These are phyloP conservation scores for Xerocomus potaroensis DNA, from an alignment of 768 basidiomycete genomes.

Conservation along the genomic window DNA sequence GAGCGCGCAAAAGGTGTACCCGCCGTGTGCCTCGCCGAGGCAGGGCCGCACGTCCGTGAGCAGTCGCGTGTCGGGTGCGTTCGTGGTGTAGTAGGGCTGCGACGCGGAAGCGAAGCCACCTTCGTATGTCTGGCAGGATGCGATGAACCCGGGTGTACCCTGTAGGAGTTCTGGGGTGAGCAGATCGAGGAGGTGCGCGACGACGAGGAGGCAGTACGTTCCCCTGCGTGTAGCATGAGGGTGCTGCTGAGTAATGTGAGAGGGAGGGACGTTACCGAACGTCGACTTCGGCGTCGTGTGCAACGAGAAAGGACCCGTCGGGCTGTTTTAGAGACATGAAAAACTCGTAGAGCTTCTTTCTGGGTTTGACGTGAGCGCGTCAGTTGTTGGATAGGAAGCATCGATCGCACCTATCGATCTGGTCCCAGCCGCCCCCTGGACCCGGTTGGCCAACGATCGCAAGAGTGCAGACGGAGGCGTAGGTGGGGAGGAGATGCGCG, in stretches of 20 bases:
- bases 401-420: constrained; percentile 76
- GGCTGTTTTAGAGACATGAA: constrained; percentile 90
- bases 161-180: constrained; percentile 83
- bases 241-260: background rate
- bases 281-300: constrained; percentile 86
- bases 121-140: constrained; percentile 94
- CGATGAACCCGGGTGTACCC: constrained; percentile 74
- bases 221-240: constrained; percentile 48
- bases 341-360: constrained; percentile 77
- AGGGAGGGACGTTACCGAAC: constrained; percentile 57
- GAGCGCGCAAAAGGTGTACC: constrained; percentile 92
- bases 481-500: constrained; percentile 85
- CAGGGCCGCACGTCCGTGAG: constrained; percentile 57
- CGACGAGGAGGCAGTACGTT: constrained; percentile 85
- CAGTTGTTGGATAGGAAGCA: too few relatives aligned
- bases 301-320: constrained; percentile 91
- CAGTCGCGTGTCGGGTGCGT: constrained; percentile 15
- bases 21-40: constrained; percentile 95
- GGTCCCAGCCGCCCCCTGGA: constrained; percentile 76
- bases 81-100: constrained; percentile 54
- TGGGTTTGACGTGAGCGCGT: background rate
- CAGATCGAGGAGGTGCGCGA: constrained; percentile 78
- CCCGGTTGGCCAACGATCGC: constrained; percentile 79
- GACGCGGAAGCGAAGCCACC: constrained; percentile 88
- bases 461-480: constrained; percentile 79